Base-by-base conservation (phyloP, 2,329 filamentous ascomycete species). In the Aspergillus carbonarius region DNA sequence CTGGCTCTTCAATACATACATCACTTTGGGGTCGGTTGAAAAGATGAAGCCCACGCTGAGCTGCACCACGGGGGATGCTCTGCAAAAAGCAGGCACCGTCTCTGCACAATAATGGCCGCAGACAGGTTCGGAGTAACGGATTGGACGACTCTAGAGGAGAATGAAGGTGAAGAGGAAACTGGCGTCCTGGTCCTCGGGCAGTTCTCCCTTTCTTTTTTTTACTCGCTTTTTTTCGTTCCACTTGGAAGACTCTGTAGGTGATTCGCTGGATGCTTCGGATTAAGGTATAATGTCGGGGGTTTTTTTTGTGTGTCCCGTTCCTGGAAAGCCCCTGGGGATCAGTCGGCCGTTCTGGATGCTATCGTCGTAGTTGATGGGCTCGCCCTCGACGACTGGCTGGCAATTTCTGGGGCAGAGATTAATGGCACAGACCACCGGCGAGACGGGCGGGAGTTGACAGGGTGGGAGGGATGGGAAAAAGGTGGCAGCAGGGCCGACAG, bases 21-120 rank as follows among this genome's bases (percentile, higher is more conserved):
- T 55, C 52, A 57, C 53, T 50, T 55, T 34, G 40, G 42, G 30
- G 30, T 42, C 39, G 48, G 17, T 50, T 20, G 46, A 12, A 23
- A 42, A 57, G 57, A 58, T 55, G 59, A 58, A 60, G 54, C 60
- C 69, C 70, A 68, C 66, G 60, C 58, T 60, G 65, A 62, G 55
- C 55, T 59, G 39, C 53, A 56, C 50, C 50, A 32, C 55, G 54
- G 44, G 49, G 62, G 39, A 59, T 52, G 53, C 57, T 52, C 52
- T 37, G 54, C 55, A 53, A 27, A 47, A 30, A 56, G 57, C 44
- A 54, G 59, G 47, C 59, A 40, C 55, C 51, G 44, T 30, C 37
- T 13, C 18, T 53, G 9, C 10, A 23, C 20, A 39, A 37, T 9
- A 34, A 40, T 44, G 12, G 32, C 37, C 40, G n/a, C 17, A 20